Evolutionary conservation across 2,329 filamentous ascomycete genomes (phyloP).

Genomic region (Neopestalotiopsis sp.): DNA sequence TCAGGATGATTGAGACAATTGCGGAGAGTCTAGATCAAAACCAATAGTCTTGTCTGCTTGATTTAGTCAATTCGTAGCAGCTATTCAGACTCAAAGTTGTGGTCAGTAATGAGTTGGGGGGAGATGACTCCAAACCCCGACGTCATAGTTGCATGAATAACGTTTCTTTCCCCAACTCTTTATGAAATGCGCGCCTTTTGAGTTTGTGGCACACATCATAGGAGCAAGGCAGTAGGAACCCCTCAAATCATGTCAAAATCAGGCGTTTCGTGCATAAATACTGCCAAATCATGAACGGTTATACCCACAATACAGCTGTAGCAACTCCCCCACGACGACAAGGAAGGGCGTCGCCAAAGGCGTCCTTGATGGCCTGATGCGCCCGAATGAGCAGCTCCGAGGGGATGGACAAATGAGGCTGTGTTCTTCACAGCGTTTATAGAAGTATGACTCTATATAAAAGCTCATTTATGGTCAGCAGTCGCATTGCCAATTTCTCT

Average conservation of each 20-base stretch:
- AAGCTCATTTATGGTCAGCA: neutral
- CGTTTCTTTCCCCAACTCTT: neutral
- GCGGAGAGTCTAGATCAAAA: too few relatives aligned
- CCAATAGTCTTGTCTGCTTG: too few relatives aligned
- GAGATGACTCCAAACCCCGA: neutral
- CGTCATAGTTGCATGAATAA: slow-evolving; percentile 1
- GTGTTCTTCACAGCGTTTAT: neutral
- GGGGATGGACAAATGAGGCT: neutral
- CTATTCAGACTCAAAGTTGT: neutral
- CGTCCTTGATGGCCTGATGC: neutral
- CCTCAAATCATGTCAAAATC: neutral
- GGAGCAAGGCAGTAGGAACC: neutral
- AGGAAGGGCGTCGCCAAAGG: neutral
- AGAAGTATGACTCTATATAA: neutral
- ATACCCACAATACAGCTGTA: neutral
- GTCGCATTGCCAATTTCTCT: too few relatives aligned
- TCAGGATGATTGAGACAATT: neutral
- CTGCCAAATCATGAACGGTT: neutral
- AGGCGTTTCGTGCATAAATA: neutral
- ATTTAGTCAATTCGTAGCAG: too few relatives aligned
- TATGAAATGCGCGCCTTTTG: neutral
- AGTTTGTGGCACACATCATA: neutral
- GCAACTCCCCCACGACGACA: neutral
- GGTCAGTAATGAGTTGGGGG: neutral
- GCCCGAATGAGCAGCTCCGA: neutral